Percentiles rank a stretch among this genome's conserved stretches.
Evolutionary conservation across 495 filamentous ascomycete genomes (phyloP).

Genomic region (Cercophora newfieldiana): DNA sequence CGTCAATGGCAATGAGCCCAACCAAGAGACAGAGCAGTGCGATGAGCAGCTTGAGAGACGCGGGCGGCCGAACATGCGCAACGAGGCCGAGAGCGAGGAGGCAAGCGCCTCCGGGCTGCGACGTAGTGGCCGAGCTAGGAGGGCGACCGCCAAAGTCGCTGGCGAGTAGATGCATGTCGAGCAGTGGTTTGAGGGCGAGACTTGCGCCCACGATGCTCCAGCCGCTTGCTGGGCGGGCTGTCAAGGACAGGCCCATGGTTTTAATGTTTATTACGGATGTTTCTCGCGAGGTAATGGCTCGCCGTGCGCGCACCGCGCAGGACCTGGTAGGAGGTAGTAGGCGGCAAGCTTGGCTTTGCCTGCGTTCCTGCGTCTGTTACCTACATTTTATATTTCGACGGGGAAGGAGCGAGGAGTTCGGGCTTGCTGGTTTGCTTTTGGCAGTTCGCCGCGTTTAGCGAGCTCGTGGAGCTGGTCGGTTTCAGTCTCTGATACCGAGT

Average conservation of each 20-base stretch:
- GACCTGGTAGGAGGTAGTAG: background rate
- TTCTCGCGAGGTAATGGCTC: background rate
- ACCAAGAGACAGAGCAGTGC: conserved; percentile 5
- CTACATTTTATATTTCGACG: background rate
- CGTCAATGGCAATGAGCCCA: conserved; percentile 1
- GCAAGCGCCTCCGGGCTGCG: conserved; percentile 19
- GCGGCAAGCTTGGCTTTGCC: no score
- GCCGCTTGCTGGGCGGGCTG: background rate
- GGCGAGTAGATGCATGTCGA: background rate
- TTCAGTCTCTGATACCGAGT: no score
- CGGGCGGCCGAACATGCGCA: conserved; percentile 2
- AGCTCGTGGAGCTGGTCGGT: no score
- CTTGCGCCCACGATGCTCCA: background rate
- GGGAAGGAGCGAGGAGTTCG: background rate
- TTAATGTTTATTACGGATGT: background rate
- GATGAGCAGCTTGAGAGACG: background rate
- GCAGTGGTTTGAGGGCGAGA: background rate
- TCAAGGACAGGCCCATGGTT: background rate
- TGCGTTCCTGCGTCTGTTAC: no score
- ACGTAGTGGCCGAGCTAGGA: conserved; percentile 34
- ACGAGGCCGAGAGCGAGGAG: conserved; percentile 3
- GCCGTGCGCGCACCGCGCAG: no score
- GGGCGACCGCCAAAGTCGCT: conserved; percentile 29
- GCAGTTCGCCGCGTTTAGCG: no score
- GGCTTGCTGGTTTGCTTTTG: background rate